phyloP scores from a whole-genome alignment of 2,329 filamentous ascomycete genomes.

The Fusarium fracticaudum region DNA sequence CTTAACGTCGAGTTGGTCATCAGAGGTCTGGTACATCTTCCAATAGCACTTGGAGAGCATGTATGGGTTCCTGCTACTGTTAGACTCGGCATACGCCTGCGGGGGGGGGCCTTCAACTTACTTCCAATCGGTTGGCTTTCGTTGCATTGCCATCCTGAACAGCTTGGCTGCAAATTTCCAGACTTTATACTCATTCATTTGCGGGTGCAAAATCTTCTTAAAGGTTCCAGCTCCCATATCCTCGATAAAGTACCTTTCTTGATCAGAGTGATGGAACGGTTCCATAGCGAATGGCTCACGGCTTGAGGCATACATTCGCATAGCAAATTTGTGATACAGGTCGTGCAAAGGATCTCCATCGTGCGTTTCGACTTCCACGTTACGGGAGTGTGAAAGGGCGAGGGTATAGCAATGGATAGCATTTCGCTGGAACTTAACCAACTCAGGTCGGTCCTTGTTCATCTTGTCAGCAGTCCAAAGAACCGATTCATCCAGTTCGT shows the following conservation, averaged over 20 bases:
- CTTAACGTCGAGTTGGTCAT: conserved; percentile 54
- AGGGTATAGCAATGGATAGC: conserved; percentile 83
- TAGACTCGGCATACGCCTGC: conserved; percentile 22
- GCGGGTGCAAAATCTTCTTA: conserved; percentile 61
- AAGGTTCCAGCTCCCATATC: conserved; percentile 60
- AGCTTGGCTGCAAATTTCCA: conserved; percentile 69
- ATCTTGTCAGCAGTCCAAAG: conserved; percentile 92
- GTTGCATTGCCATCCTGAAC: conserved; percentile 64
- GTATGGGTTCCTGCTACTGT: conserved; percentile 60
- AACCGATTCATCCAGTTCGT: conserved; percentile 86
- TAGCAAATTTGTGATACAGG: conserved; percentile 68
- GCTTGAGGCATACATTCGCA: conserved; percentile 70
- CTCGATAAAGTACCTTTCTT: conserved; percentile 67
- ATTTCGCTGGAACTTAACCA: conserved; percentile 79
- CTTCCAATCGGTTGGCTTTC: conserved; percentile 67
- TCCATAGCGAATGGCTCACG: conserved; percentile 72
- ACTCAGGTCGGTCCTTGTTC: conserved; percentile 80
- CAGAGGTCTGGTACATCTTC: conserved; percentile 68
- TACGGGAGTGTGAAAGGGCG: conserved; percentile 65
- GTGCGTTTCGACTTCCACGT: conserved; percentile 54
- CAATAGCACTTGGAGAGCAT: conserved; percentile 71
- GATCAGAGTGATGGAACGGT: conserved; percentile 65
- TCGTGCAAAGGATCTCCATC: conserved; percentile 66
- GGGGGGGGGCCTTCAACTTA: conserved; percentile 46
- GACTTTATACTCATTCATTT: conserved; percentile 68